Evolutionary conservation across 805 yeast genomes (phyloP).

Genomic region (Zygoascus bituminiphila): DNA sequence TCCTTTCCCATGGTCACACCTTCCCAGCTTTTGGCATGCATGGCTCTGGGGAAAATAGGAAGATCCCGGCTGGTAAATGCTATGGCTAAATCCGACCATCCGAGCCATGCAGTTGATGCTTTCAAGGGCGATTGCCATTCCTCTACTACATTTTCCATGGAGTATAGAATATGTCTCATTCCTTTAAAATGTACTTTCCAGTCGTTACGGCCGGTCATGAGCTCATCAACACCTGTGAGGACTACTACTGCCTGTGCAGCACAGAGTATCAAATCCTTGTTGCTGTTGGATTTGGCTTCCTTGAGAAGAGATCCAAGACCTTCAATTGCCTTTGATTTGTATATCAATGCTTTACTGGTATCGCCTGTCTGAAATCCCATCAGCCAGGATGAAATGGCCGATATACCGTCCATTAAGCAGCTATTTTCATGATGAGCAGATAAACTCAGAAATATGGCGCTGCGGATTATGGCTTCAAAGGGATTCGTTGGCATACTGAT

Average conservation of each 20-base stretch:
- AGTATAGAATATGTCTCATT: not conserved
- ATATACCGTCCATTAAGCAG: conserved; percentile 1
- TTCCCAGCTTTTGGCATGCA: not conserved
- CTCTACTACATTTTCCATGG: not conserved
- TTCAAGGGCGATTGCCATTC: not conserved
- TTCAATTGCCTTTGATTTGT: not conserved
- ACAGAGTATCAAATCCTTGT: not conserved
- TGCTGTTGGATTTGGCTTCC: not conserved
- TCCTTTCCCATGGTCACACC: not conserved
- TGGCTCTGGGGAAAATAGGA: not conserved
- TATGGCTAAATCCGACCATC: conserved; percentile 2
- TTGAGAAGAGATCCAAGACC: not conserved
- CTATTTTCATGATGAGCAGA: not conserved
- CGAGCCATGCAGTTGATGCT: conserved; percentile 1
- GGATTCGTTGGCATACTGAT: not conserved
- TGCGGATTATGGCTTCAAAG: not conserved
- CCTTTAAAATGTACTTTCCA: conserved; percentile 2
- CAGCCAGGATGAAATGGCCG: conserved; percentile 1
- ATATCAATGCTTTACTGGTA: not conserved
- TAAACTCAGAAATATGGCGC: not conserved
- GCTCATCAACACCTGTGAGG: not conserved
- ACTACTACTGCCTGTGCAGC: conserved; percentile 1
- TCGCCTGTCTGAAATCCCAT: not conserved
- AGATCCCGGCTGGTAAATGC: conserved; percentile 2
- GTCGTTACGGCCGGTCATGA: not conserved